Base-by-base conservation (phyloP, 805 yeast species). In the Debaryomyces castellii region DNA sequence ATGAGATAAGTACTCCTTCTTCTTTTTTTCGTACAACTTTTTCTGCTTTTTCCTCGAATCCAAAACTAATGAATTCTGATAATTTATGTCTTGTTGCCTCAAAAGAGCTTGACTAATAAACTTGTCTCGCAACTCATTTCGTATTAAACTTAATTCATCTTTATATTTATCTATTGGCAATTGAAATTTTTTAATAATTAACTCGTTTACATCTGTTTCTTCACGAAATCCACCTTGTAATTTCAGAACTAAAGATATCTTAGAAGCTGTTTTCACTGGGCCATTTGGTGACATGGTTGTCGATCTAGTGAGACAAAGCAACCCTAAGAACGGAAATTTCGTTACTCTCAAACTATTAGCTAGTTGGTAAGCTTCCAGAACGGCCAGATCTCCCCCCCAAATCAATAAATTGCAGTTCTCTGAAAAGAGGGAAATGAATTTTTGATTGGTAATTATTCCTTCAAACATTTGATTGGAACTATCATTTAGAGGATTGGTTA, bases 331-430 rank as follows among this genome's bases (percentile, higher is more conserved):
- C n/a, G 99, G 99, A 57, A 84, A 83, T 51, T 80, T 77, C 17
- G 89, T 77, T 34, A 85, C 84, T 46, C 80, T 78, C 48, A 91
- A 76, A 32, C 85, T 81, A 57, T 86, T 83, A 0, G 96, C 86
- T 12, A 89, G 83, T 55, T 89, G 96, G 58, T 80, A 83, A 1
- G 92, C 88, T 62, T 92, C 98, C 17, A 90, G 81, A 46, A 82
- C 82, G n/a, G 78, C 76, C 20, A 86, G 79, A 58, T 88, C 85
- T 7, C 97, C 96, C 35, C 91, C 96, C 98, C 98, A 92, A 1
- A 88, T 65, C 3, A 88, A 52, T 2, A 84, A 60, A 38, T 87
- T 76, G 6, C 52, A 43, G 81, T 58, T 54, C 74, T 70, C 30
- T n/a, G 51, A 47, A 39, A 69, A 69, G 2, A 68, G 43, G 4